Evolutionary conservation across 2,329 filamentous ascomycete genomes (phyloP).

Genomic region (Diaporthe aspalathi): DNA sequence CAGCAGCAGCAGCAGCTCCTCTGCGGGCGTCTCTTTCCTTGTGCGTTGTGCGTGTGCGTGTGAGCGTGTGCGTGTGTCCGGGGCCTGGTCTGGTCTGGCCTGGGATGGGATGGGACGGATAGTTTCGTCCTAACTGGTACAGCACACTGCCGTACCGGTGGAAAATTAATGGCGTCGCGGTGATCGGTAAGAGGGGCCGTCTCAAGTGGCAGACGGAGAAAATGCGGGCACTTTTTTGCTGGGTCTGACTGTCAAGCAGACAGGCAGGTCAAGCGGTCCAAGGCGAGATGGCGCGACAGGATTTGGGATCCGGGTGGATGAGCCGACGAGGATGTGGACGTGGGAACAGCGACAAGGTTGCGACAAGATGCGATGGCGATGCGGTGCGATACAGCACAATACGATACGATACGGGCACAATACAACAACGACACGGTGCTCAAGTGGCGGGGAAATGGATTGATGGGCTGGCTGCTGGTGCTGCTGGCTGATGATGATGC

Average conservation of each 20-base stretch:
- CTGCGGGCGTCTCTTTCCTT: neutral
- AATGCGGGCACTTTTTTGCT: conserved; percentile 25
- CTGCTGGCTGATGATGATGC: neutral
- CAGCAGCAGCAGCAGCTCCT: neutral
- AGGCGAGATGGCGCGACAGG: neutral
- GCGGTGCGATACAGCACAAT: neutral
- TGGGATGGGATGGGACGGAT: conserved; percentile 19
- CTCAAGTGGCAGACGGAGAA: conserved; percentile 18
- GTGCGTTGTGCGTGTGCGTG: no score
- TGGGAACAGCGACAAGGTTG: conserved; percentile 10
- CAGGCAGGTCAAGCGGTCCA: neutral
- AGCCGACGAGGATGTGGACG: neutral
- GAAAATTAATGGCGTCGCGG: conserved; percentile 29
- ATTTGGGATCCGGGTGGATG: neutral
- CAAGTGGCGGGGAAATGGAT: no score
- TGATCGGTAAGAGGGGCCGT: conserved; percentile 38
- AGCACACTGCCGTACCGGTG: neutral
- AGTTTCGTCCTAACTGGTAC: conserved; percentile 21
- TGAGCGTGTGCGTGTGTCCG: no score
- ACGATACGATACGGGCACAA: neutral
- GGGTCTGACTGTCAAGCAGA: conserved; percentile 11
- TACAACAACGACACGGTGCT: neutral
- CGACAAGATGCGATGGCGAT: conserved; percentile 4
- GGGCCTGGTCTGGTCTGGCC: neutral
- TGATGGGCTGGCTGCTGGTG: neutral